These are phyloP conservation scores for Arthroderma sp. DNA, from an alignment of 2,329 filamentous ascomycete genomes.

Conservation along the genomic window DNA sequence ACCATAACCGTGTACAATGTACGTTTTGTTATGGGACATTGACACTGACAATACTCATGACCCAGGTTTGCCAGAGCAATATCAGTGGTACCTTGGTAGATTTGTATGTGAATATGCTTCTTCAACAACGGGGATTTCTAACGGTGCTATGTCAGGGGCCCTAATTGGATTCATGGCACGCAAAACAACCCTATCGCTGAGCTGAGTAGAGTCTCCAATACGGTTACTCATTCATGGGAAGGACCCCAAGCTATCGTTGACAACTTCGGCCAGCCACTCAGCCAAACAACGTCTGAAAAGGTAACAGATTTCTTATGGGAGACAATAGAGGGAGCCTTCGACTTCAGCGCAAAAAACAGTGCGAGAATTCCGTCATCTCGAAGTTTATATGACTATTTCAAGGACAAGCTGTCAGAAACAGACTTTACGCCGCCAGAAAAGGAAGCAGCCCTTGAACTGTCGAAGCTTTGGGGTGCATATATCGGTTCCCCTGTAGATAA, in stretches of 20 bases:
- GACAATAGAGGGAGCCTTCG: slow-evolving; percentile 46
- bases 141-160: slow-evolving; percentile 31
- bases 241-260: slow-evolving; percentile 39
- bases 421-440: slow-evolving; percentile 29
- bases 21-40: too few relatives aligned
- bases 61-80: slow-evolving; percentile 37
- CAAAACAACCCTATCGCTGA: slow-evolving; percentile 45
- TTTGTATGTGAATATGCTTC: slow-evolving; percentile 32
- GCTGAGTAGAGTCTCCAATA: slow-evolving; percentile 42
- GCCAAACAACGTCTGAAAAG: slow-evolving; percentile 19
- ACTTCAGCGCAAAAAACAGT: slow-evolving; percentile 41
- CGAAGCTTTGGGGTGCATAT: slow-evolving; percentile 51
- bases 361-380: slow-evolving; percentile 37
- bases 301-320: slow-evolving; percentile 40
- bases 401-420: slow-evolving; percentile 33
- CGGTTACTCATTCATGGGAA: slow-evolving; percentile 38
- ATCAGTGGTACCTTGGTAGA: slow-evolving; percentile 41
- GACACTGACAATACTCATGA: not conserved
- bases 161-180: slow-evolving; percentile 54
- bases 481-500: slow-evolving; percentile 46
- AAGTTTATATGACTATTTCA: slow-evolving; percentile 47
- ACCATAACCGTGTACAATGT: slow-evolving; percentile 15
- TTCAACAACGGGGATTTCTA: not conserved
- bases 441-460: slow-evolving; percentile 39
- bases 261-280: slow-evolving; percentile 30